Conservation (phyloP, 768 basidiomycete genomes). For the Dentipellis fragilis region DNA sequence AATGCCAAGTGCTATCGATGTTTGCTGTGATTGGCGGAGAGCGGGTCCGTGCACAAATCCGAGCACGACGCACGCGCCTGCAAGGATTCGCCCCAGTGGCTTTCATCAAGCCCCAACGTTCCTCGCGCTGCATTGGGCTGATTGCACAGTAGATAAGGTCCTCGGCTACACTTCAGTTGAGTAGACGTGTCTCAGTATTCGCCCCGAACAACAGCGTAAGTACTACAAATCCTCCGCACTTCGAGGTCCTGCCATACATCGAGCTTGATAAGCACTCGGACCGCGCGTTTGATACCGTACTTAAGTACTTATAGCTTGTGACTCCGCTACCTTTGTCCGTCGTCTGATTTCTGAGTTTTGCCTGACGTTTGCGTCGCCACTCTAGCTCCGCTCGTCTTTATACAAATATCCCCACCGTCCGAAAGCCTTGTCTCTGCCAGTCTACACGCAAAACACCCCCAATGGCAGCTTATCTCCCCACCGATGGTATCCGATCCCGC, state of each 20-base stretch:
- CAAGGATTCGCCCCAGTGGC: slow-evolving; percentile 3
- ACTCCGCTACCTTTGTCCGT: too few species aligned
- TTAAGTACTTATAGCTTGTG: too few species aligned
- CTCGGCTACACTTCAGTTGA: not conserved
- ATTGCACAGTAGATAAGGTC: slow-evolving; percentile 1
- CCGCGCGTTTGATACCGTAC: too few species aligned
- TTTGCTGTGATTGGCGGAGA: not conserved
- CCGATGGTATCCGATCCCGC: slow-evolving; percentile 49
- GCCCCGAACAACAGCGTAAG: not conserved
- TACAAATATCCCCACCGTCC: slow-evolving; percentile 10
- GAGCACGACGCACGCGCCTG: slow-evolving; percentile 1
- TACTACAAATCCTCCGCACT: not conserved
- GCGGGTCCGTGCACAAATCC: not conserved
- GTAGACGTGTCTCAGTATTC: not conserved
- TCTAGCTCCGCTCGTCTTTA: not conserved
- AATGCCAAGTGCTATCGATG: not conserved
- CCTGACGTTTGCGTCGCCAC: not conserved
- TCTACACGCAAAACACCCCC: not conserved
- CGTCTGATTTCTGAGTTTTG: too few species aligned
- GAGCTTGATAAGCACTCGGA: too few species aligned
- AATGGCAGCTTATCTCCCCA: slow-evolving; percentile 9
- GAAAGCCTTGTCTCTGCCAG: too few species aligned
- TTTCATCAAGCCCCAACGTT: slow-evolving; percentile 5
- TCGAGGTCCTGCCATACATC: not conserved
- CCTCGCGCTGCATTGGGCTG: not conserved